Percentiles rank a stretch among this genome's conserved stretches.
These are phyloP conservation scores for Mallotus repandus DNA, from an alignment of 441 rosid species.

Conservation along the genomic window DNA sequence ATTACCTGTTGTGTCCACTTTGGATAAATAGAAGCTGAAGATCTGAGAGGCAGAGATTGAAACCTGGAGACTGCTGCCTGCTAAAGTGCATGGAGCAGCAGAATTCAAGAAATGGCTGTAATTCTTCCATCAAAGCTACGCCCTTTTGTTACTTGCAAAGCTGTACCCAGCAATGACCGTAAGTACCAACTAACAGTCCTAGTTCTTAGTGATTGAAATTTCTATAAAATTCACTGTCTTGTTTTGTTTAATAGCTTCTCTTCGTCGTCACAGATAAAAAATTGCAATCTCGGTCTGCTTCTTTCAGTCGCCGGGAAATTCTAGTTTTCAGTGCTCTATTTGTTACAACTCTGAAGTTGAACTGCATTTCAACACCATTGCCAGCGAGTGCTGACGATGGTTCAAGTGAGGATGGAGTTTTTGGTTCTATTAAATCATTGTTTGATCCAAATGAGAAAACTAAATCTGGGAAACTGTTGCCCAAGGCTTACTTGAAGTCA, in stretches of 20 bases:
- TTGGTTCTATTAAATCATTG: slow-evolving; percentile 61
- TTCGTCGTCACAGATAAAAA: slow-evolving; percentile 34
- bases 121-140: slow-evolving; percentile 39
- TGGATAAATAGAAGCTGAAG: neutral
- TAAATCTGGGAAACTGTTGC: slow-evolving; percentile 69
- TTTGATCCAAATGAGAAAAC: slow-evolving; percentile 78
- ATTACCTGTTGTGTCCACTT: neutral
- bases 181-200: slow-evolving; percentile 15
- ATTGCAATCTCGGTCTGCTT: slow-evolving; percentile 30
- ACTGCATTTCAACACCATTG: slow-evolving; percentile 31
- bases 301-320: slow-evolving; percentile 46
- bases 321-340: slow-evolving; percentile 37
- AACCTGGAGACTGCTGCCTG: too few species aligned
- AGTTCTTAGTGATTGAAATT: too few species aligned
- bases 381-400: slow-evolving; percentile 49
- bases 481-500: slow-evolving; percentile 80
- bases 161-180: slow-evolving; percentile 26
- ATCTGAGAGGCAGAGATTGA: slow-evolving; percentile 7
- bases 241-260: neutral
- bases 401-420: slow-evolving; percentile 45
- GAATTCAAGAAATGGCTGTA: slow-evolving; percentile 37
- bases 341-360: slow-evolving; percentile 32
- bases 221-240: too few species aligned
- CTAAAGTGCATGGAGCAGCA: neutral
- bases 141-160: slow-evolving; percentile 27